These are phyloP conservation scores for Pisolithus albus DNA, from an alignment of 768 basidiomycete genomes.

Conservation along the genomic window DNA sequence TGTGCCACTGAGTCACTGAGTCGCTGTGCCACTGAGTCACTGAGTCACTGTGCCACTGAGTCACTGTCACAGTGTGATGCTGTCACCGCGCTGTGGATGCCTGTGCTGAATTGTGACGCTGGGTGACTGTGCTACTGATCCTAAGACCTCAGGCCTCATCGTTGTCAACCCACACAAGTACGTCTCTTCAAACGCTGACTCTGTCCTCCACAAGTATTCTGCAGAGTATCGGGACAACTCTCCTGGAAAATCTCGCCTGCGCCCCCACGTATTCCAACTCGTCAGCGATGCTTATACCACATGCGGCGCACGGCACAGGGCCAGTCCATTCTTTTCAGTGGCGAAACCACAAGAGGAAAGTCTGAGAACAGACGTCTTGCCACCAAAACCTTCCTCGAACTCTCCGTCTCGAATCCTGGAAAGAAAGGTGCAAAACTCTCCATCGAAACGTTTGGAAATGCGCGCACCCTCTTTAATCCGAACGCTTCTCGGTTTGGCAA, in stretches of 20 bases:
- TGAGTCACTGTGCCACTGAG: too few relatives aligned
- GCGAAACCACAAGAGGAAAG: conserved; percentile 91
- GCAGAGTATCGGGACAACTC: conserved; percentile 75
- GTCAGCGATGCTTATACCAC: conserved; percentile 89
- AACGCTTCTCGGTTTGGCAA: conserved; percentile 97
- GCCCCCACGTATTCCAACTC: conserved; percentile 89
- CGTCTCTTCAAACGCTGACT: conserved; percentile 75
- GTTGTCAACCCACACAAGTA: conserved; percentile 94
- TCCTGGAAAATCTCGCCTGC: conserved; percentile 50
- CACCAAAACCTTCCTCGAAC: conserved; percentile 87
- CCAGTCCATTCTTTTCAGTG: conserved; percentile 83
- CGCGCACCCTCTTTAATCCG: conserved; percentile 87
- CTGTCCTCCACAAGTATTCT: conserved; percentile 78
- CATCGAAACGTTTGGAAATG: conserved; percentile 90
- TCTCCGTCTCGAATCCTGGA: conserved; percentile 80
- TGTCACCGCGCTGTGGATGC: too few relatives aligned
- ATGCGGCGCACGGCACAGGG: conserved; percentile 93
- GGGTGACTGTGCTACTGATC: too few relatives aligned
- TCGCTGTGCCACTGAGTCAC: too few relatives aligned
- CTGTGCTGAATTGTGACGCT: too few relatives aligned
- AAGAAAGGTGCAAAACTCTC: conserved; percentile 93
- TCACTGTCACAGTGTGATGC: too few relatives aligned
- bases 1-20: too few relatives aligned
- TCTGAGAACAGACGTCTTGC: conserved; percentile 86
- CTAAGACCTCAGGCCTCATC: conserved; percentile 68